Base-by-base conservation (phyloP, 2,329 filamentous ascomycete genomes). In the Orbilia javanica region DNA sequence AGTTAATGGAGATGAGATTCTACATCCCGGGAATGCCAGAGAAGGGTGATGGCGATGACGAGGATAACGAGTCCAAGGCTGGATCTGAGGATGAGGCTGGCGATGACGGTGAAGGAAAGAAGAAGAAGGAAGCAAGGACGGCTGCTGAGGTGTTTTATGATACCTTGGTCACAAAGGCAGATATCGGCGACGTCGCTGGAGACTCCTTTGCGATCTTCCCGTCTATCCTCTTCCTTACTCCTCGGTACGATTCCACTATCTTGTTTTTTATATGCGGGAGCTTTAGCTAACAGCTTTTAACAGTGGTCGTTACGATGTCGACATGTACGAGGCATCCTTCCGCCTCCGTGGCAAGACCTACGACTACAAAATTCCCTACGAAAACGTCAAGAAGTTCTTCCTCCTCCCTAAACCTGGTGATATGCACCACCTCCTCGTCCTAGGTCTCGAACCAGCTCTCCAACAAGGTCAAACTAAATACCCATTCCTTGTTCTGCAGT, bases 351-450 rank as follows among this genome's bases (percentile, higher is more conserved):
- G 96, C 83, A 99, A 99, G 86, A 99, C 96, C 25, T 99, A 99
- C 87, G 96, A 99, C 86, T 99, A 99, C 90, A 99, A 99, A 89
- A 98, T 99, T 81, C 94, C 97, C 84, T 99, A 97, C 85, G 93
- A 97, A 73, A 90, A 91, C 62, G 94, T 98, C 86, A 99, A 99
- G 88, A 98, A 98, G 84, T 98, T 98, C 84, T 97, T 99, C 90
- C 89, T 98, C 31, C 90, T 99, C 4, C 96, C 96, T 57, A 99
- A 99, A 86, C 96, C 96, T n/a, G 96, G 99, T 84, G 96, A 99
- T 81, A 90, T 96, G 82, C 96, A 99, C 84, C 94, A 92, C 81
- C 92, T 99, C 86, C 93, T 99, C 80, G 95, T 93, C 80, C 91
- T 99, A 80, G 96, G 96, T 67, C 88, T 99, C 39, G 96, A 99